A percentile compares a stretch with the other conserved stretches of the same genome.
Conservation (phyloP, 495 filamentous ascomycete species). For the Aspergillus sparsus region DNA sequence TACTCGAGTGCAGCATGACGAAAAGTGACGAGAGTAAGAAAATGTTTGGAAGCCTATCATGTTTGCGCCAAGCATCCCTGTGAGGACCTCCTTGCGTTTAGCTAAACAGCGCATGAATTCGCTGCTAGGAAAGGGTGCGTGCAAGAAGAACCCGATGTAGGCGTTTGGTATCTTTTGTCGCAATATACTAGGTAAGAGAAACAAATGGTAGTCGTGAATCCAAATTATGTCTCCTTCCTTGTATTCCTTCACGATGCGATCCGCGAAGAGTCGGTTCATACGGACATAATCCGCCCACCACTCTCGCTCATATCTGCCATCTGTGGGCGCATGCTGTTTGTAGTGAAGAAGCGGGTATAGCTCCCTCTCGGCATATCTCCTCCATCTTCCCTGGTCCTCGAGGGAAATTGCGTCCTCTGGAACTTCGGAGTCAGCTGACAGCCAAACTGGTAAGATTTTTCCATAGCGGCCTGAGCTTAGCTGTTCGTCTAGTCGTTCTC, state of each 20-base stretch:
- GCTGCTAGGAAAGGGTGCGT: constrained; percentile 90
- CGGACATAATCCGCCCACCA: constrained; percentile 88
- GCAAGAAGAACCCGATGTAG: constrained; percentile 88
- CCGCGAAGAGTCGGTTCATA: constrained; percentile 84
- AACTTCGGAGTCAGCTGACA: constrained; percentile 68
- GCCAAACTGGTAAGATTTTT: constrained; percentile 80
- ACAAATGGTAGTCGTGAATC: constrained; percentile 89
- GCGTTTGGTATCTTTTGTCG: constrained; percentile 79
- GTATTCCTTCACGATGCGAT: constrained; percentile 80
- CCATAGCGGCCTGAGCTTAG: constrained; percentile 67
- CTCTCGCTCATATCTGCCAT: constrained; percentile 75
- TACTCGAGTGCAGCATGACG: constrained; percentile 86
- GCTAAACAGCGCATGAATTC: constrained; percentile 87
- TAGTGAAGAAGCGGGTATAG: constrained; percentile 92
- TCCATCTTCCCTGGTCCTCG: constrained; percentile 78
- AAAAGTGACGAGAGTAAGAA: constrained; percentile 89
- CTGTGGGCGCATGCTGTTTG: constrained; percentile 83
- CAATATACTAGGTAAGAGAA: constrained; percentile 81
- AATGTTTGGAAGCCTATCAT: constrained; percentile 92
- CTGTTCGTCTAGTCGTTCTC: constrained; percentile 65
- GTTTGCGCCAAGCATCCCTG: constrained; percentile 84
- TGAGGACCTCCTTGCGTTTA: constrained; percentile 80
- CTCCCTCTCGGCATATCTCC: constrained; percentile 84
- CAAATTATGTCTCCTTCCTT: constrained; percentile 87
- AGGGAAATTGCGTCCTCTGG: constrained; percentile 64